Evolutionary conservation across 2,329 filamentous ascomycete genomes (phyloP).

Genomic region (Diaporthe batatas): DNA sequence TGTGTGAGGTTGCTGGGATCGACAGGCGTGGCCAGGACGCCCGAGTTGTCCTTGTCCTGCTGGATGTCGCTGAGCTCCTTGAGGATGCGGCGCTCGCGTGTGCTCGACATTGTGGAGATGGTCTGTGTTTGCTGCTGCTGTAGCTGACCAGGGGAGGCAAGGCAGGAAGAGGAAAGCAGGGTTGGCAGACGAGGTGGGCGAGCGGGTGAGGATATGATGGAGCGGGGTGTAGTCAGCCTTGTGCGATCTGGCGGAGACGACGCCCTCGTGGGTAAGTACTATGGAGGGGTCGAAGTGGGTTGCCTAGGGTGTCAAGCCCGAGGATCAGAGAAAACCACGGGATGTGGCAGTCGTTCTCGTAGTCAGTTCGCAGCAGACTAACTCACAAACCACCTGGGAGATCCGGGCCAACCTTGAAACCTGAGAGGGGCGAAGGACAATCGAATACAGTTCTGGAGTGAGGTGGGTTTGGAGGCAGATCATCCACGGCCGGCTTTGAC

Average conservation of each 20-base stretch:
- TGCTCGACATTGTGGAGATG: slow-evolving; percentile 59
- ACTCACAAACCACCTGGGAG: not conserved
- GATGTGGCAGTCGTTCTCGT: slow-evolving; percentile 5
- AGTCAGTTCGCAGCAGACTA: slow-evolving; percentile 17
- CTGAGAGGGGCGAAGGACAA: not conserved
- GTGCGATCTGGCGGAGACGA: slow-evolving; percentile 29
- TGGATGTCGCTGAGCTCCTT: slow-evolving; percentile 85
- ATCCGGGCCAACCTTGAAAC: slow-evolving; percentile 21
- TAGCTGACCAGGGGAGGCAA: not conserved
- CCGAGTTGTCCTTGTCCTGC: slow-evolving; percentile 78
- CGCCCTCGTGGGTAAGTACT: slow-evolving; percentile 2
- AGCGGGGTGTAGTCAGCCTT: slow-evolving; percentile 24
- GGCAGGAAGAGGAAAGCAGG: not conserved
- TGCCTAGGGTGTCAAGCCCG: slow-evolving; percentile 20
- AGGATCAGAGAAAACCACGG: slow-evolving; percentile 3
- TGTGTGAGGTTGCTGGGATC: slow-evolving; percentile 81
- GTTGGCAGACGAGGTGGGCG: not conserved
- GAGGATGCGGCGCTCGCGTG: slow-evolving; percentile 71
- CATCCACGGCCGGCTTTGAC: slow-evolving; percentile 24
- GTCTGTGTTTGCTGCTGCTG: slow-evolving; percentile 31
- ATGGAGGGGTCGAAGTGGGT: slow-evolving; percentile 31
- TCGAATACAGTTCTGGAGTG: slow-evolving; percentile 6
- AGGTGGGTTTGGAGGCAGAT: slow-evolving; percentile 11
- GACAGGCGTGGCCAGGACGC: slow-evolving; percentile 77
- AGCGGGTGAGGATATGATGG: not conserved